Conservation (phyloP, 2,329 filamentous ascomycete genomes). For the Aspergillus chevalieri region DNA sequence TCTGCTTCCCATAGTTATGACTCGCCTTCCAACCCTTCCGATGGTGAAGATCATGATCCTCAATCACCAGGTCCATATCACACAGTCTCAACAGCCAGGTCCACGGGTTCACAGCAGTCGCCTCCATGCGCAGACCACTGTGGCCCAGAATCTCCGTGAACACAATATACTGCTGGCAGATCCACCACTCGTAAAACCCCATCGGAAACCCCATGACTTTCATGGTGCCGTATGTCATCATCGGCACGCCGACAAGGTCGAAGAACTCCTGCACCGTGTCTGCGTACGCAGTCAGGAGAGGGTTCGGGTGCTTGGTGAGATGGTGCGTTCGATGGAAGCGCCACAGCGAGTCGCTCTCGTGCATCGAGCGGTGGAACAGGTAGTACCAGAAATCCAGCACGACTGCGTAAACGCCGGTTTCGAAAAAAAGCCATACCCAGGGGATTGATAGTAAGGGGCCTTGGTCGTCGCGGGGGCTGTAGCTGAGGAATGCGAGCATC, state of each 20-base stretch:
- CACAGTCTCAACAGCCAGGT: slow-evolving; percentile 26
- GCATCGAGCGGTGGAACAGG: slow-evolving; percentile 34
- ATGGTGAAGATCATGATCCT: slow-evolving; percentile 36
- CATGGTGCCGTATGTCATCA: slow-evolving; percentile 30
- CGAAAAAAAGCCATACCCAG: slow-evolving; percentile 32
- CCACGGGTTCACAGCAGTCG: slow-evolving; percentile 25
- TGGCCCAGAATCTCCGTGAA: slow-evolving; percentile 2
- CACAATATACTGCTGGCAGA: slow-evolving; percentile 24
- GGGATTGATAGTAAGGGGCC: slow-evolving; percentile 16
- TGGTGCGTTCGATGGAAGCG: slow-evolving; percentile 39
- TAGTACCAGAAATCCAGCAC: slow-evolving; percentile 36
- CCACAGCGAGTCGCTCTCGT: slow-evolving; percentile 35
- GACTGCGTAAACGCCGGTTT: slow-evolving; percentile 34
- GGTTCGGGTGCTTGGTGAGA: slow-evolving; percentile 38
- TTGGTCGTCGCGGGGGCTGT: slow-evolving; percentile 10
- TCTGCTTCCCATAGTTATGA: slow-evolving; percentile 23
- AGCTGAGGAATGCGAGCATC: slow-evolving; percentile 24
- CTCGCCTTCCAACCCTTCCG: slow-evolving; percentile 29
- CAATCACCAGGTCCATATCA: slow-evolving; percentile 31
- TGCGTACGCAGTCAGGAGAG: slow-evolving; percentile 34
- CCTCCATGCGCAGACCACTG: slow-evolving; percentile 21
- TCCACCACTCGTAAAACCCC: slow-evolving; percentile 42
- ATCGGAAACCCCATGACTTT: slow-evolving; percentile 31
- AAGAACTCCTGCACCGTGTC: slow-evolving; percentile 37
- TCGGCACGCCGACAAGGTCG: slow-evolving; percentile 33